Base-by-base conservation (phyloP, 768 basidiomycete genomes). In the Lactifluus hygrophoroides region DNA sequence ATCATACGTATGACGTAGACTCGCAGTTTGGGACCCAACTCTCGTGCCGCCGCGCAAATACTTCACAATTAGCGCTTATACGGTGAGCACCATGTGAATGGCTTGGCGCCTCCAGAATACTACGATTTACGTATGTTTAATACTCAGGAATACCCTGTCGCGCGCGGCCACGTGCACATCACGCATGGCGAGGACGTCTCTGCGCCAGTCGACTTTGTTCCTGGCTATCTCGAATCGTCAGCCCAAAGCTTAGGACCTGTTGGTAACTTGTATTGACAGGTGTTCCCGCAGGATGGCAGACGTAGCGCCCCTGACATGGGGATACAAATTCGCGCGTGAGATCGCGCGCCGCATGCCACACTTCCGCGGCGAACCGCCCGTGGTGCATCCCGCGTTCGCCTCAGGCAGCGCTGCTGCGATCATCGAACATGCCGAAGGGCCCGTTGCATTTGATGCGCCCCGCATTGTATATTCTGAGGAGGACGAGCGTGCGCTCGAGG, bases 311-410 rank as follows among this genome's bases (percentile, higher is more conserved):
- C 61, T 84, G 45, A 71, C 71, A 53, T 80, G 80, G 74, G 72
- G 66, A 0, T 86, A 84, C 67, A 86, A 86, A 62, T 75, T 74
- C 53, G 54, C 66, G 3, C 75, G 83, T 1, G 84, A 86, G 69
- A 61, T 81, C 10, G 70, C 73, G 3, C 76, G 85, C 35, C 79
- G 84, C 16, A 81, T 83, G 77, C 56, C 68, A 14, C 64, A 58
- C 42, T 76, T 74, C 46, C 68, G 72, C 16, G 74, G 74, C n/a
- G 73, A 74, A 52, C 61, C 66, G 17, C 42, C 57, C 0, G 46
- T 42, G 9, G 19, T 48, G 16, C 70, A 71, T 52, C 75, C 75
- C 1, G 21, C 54, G 7, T 76, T 76, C 49, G 40, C 67, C 0
- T 53, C 53, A 2, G 69, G 67, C 27, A 68, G 73, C 21, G 49